A percentile compares a stretch with the other conserved stretches of the same genome.
Evolutionary conservation across 2,329 filamentous ascomycete genomes (phyloP).

Genomic region (Alternaria burnsii): DNA sequence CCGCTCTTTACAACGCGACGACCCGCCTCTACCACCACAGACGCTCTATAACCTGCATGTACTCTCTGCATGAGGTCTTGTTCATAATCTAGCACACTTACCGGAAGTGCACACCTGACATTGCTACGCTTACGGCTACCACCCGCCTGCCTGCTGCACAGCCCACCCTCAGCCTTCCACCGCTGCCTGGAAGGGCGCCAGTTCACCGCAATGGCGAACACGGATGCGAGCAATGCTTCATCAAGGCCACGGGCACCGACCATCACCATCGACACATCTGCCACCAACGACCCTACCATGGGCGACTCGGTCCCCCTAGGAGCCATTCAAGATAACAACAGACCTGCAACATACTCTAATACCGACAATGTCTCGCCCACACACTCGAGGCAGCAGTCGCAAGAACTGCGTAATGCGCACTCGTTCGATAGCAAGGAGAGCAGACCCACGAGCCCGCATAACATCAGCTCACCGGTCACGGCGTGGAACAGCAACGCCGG

Average conservation of each 20-base stretch:
- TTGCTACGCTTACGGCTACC: conserved; percentile 38
- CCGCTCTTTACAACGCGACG: background rate
- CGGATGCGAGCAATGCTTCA: conserved; percentile 42
- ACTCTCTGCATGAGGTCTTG: conserved; percentile 35
- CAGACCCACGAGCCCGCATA: conserved; percentile 72
- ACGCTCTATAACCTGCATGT: conserved; percentile 16
- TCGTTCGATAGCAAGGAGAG: conserved; percentile 73
- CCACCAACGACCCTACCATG: conserved; percentile 48
- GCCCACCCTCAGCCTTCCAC: conserved; percentile 12
- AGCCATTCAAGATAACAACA: conserved; percentile 42
- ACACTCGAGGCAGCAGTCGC: conserved; percentile 37
- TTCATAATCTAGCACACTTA: conserved; percentile 27
- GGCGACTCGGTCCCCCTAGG: conserved; percentile 47
- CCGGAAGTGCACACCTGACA: conserved; percentile 42
- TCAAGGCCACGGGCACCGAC: conserved; percentile 57
- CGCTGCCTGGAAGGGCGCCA: conserved; percentile 20
- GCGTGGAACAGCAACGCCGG: conserved; percentile 64
- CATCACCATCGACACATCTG: conserved; percentile 63
- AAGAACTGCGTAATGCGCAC: conserved; percentile 63
- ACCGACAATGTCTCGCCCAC: conserved; percentile 39
- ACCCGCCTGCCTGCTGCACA: conserved; percentile 24
- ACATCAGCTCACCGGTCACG: conserved; percentile 69
- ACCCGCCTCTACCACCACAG: conserved; percentile 12
- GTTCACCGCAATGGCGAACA: conserved; percentile 40
- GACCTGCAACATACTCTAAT: conserved; percentile 32